Base-by-base conservation (phyloP, 441 rosid species). In the Corymbia calophylla region DNA sequence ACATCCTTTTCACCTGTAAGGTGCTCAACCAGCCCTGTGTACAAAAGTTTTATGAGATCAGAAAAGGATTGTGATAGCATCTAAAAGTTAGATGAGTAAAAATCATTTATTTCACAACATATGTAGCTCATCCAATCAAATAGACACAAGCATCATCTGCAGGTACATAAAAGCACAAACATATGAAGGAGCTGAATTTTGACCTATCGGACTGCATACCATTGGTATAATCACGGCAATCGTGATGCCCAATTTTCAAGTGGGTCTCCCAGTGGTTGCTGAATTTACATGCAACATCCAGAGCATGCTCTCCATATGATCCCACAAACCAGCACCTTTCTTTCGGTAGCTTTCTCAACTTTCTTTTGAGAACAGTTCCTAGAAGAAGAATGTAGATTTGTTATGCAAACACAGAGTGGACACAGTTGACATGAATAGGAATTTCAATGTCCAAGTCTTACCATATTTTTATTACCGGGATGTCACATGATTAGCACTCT, bases 161-260 rank as follows among this genome's bases (percentile, higher is more conserved):
- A 10, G 3, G 53, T 27, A 68, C 53, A 31, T 51, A 51, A 54
- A 51, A 70, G 32, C 70, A 49, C 47, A 39, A 21, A 39, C 84
- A 77, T 23, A 77, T 77, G 84, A 77, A 77, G 84, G 17, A 44
- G 5, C 10, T 44, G 84, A 77, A 77, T 39, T 10, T 55, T 25
- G 13, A 15, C 17, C 19, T 21, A 84, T 3, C 53, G 60, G 56
- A 47, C 47, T 53, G 4, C 51, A 88, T 93, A 96, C 99, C 97
- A 39, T 95, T 94, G 7, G 97, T 93, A 90, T 95, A 96, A 77
- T 95, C 91, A 31, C 97, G 95, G 66, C 99, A 96, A 68, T 96
- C 98, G 86, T 94, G 97, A 47, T 16, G 86, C 5, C 98, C 98
- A 81, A 96, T 93, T 88, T 88, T 93, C 89, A 96, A 93, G 91